Conservation (phyloP, 768 basidiomycete species). For the Phlebiopsis flavidoalba region DNA sequence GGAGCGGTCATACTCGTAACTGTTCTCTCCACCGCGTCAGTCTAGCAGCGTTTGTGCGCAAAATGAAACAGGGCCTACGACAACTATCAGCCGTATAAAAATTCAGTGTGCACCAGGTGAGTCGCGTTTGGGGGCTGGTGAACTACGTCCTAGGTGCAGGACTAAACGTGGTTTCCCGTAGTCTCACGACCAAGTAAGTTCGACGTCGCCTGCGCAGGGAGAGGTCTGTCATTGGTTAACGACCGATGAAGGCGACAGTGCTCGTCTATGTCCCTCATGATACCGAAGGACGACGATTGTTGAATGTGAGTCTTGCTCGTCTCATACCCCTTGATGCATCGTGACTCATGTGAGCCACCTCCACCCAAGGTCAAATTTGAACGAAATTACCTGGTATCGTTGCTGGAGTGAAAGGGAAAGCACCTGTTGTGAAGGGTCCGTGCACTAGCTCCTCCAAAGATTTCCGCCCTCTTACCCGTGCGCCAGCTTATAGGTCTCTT, state of each 20-base stretch:
- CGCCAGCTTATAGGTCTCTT: conserved; percentile 48
- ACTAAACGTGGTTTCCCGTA: conserved; percentile 23
- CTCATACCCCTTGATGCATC: background rate
- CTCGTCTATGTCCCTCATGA: conserved; percentile 69
- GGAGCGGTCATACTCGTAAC: background rate
- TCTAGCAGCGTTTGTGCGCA: background rate
- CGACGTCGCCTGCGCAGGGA: background rate
- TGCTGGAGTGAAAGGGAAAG: conserved; percentile 66
- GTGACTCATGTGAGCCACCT: background rate
- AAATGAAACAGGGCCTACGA: conserved; percentile 24
- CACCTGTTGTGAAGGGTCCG: conserved; percentile 71
- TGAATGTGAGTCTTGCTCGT: conserved; percentile 37
- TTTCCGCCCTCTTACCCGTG: background rate
- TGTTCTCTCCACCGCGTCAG: background rate
- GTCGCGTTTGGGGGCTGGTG: conserved; percentile 18
- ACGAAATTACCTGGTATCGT: conserved; percentile 61
- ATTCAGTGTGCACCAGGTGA: conserved; percentile 87
- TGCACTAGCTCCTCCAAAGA: background rate
- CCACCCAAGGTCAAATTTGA: conserved; percentile 62
- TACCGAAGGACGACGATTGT: conserved; percentile 69
- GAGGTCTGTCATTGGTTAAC: conserved; percentile 18
- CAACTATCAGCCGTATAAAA: conserved; percentile 45
- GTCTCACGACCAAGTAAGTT: conserved; percentile 85
- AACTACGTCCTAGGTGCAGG: background rate
- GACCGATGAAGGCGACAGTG: conserved; percentile 60